phyloP scores from a whole-genome alignment of 148 eudicot species.

The Agrostemma githago region DNA sequence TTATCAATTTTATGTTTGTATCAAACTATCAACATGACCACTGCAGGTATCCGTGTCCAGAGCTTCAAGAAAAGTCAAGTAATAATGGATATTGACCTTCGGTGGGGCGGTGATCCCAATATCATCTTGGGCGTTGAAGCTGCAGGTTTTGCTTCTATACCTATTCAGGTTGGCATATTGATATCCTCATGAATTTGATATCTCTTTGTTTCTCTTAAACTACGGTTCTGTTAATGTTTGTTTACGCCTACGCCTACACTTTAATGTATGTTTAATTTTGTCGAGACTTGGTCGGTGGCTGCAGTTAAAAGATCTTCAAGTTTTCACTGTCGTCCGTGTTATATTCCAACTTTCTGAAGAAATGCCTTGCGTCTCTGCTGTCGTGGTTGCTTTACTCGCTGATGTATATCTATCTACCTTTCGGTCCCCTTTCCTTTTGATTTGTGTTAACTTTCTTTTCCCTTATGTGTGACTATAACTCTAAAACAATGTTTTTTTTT shows the following conservation, averaged over 20 bases:
- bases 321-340: conserved; percentile 88
- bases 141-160: conserved; percentile 81
- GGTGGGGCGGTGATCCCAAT: conserved; percentile 97
- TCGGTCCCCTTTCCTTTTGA: not conserved
- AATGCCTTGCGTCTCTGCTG: conserved; percentile 97
- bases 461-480: not conserved
- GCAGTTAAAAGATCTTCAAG: conserved; percentile 95
- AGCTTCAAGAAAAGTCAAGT: conserved; percentile 86
- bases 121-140: conserved; percentile 80
- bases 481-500: conserved; percentile 14
- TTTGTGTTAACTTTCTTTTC: not conserved
- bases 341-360: conserved; percentile 93
- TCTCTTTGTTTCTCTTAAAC: not conserved
- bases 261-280: not conserved
- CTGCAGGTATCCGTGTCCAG: conserved; percentile 94
- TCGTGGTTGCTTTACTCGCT: conserved; percentile 89
- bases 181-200: not conserved
- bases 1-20: conserved; percentile 1
- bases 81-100: conserved; percentile 89
- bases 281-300: conserved; percentile 18
- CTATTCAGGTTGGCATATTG: conserved; percentile 70
- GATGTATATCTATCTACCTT: conserved; percentile 47
- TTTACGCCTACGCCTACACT: not conserved
- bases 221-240: not conserved
- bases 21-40: conserved; percentile 16